phyloP scores from a whole-genome alignment of 2,329 filamentous ascomycete genomes.

The Pseudocercospora fijiensis region DNA sequence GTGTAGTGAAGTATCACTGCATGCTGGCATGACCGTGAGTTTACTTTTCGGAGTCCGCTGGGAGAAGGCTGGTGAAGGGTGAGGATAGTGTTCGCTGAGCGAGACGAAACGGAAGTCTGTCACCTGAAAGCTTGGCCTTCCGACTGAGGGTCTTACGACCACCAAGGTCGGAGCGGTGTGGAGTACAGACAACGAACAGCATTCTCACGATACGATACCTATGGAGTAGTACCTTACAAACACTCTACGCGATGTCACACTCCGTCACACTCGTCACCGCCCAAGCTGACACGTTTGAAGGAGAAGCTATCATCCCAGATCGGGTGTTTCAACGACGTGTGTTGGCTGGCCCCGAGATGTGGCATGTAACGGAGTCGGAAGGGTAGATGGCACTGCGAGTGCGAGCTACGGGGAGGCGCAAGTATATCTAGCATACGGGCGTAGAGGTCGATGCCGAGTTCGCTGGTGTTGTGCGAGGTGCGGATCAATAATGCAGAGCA shows the following conservation, averaged over 20 bases:
- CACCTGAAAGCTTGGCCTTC: neutral
- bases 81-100: neutral
- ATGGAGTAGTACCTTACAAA: slow-evolving; percentile 6
- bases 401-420: slow-evolving; percentile 5
- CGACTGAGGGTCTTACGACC: slow-evolving; percentile 1
- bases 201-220: slow-evolving; percentile 13
- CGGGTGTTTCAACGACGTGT: slow-evolving; percentile 19
- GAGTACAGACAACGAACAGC: slow-evolving; percentile 21
- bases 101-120: slow-evolving; percentile 1
- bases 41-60: neutral
- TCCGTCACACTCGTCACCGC: slow-evolving; percentile 18
- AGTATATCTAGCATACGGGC: neutral
- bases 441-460: neutral
- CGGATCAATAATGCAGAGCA: slow-evolving; percentile 5
- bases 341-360: slow-evolving; percentile 12
- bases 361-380: slow-evolving; percentile 26
- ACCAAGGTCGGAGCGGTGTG: slow-evolving; percentile 16
- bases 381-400: slow-evolving; percentile 8
- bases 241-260: slow-evolving; percentile 21
- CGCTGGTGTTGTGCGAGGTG: slow-evolving; percentile 3
- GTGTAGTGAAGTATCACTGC: neutral
- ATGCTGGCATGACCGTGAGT: neutral
- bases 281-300: slow-evolving; percentile 20
- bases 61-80: neutral
- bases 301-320: slow-evolving; percentile 23